These are phyloP conservation scores for Hyphopichia pseudoburtonii DNA, from an alignment of 1,139 yeast genomes.

Conservation along the genomic window DNA sequence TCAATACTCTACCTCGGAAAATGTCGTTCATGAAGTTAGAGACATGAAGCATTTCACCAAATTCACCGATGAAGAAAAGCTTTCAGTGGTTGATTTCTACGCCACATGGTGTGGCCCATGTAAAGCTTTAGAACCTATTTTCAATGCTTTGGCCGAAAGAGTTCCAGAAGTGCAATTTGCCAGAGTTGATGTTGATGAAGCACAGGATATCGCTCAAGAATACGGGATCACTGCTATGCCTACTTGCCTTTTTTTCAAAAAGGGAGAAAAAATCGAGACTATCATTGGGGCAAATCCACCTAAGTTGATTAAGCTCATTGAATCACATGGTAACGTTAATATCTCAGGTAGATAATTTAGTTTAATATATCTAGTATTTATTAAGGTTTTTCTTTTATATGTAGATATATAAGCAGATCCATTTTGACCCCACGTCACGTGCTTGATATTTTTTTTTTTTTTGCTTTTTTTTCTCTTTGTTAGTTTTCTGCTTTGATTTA, in stretches of 20 bases:
- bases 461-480: neutral
- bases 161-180: conserved; percentile 41
- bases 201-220: conserved; percentile 29
- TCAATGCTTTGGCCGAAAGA: conserved; percentile 33
- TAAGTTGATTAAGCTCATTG: conserved; percentile 23
- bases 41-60: conserved; percentile 16
- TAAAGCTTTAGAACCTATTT: conserved; percentile 43
- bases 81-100: conserved; percentile 41
- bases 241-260: conserved; percentile 30
- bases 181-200: conserved; percentile 36
- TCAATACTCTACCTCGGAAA: neutral
- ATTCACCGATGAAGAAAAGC: conserved; percentile 22
- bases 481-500: neutral
- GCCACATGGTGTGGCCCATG: conserved; percentile 53
- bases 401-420: neutral
- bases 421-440: neutral
- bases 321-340: conserved; percentile 24
- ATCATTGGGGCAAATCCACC: conserved; percentile 36
- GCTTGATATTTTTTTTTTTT: neutral
- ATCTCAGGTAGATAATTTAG: conserved; percentile 5
- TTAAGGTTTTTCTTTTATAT: no score
- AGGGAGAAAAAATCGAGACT: conserved; percentile 27
- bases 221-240: conserved; percentile 38
- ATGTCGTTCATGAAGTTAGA: conserved; percentile 19
- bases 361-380: neutral